Base-by-base conservation (phyloP, 306 rosid genomes). In the Sechiopsis laciniata region DNA sequence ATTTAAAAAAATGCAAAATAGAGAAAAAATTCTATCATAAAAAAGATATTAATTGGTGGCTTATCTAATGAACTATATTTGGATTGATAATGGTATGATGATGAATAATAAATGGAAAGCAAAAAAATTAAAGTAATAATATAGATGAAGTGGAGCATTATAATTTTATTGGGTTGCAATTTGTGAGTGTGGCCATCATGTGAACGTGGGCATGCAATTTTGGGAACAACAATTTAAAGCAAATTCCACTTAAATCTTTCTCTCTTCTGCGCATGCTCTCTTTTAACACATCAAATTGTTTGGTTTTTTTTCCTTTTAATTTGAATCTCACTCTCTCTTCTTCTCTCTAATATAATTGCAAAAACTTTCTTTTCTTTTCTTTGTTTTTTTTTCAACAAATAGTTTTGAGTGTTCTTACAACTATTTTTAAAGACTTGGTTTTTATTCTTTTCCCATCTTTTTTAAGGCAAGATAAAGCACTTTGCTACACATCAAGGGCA, bases 401-500 rank as follows among this genome's bases (percentile, higher is more conserved):
- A 50, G 57, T 50, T 67, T 69, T 8, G 73, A 50, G 73, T 48
- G 42, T 69, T 22, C 0, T 69, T 13, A 7, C 21, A 3, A 40
- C 56, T 19, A 69, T 69, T 69, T 69, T 3, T 3, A 69, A 21
- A 69, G 42, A 50, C 17, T 69, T 48, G 55, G 42, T 21, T 48
- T 48, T 69, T 50, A 69, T 69, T 50, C 57, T 3, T 46, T 69
- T 69, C 45, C 50, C 58, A 21, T 69, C 57, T 40, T 66, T 66
- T 66, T 42, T 5, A 42, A 45, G 73, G 58, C 73, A 69, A 13
- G 42, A 69, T 69, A 69, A 69, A 69, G 73, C 73, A 69, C 73
- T 48, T 69, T 69, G 73, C 35, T 48, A 22, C 57, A 21, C 73
- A 48, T 50, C 21, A 48, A 69, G 73, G 73, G 73, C 73, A 69